Conservation (phyloP, 257 asterid species). For the Vinca minor region DNA sequence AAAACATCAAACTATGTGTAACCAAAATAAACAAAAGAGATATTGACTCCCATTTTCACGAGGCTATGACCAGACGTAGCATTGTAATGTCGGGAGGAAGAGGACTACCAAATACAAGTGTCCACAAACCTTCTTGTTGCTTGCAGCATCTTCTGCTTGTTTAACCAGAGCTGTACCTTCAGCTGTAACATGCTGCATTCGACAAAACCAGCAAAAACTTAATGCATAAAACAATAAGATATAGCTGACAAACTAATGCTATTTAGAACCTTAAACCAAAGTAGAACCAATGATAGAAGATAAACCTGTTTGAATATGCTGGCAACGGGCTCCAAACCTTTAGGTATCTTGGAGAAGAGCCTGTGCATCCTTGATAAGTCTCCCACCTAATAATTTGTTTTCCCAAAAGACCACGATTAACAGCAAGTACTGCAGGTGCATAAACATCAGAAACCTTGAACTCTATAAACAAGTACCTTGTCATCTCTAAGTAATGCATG, state of each 20-base stretch:
- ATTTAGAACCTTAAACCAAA: background rate
- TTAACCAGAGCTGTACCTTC: slow-evolving; percentile 94
- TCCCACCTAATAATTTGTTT: slow-evolving; percentile 44
- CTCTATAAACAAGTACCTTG: slow-evolving; percentile 52
- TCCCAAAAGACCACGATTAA: background rate
- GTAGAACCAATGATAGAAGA: slow-evolving; percentile 13
- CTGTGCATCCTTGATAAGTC: slow-evolving; percentile 97
- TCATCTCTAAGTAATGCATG: slow-evolving; percentile 92
- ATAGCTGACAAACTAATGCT: background rate
- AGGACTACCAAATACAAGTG: too few relatives aligned
- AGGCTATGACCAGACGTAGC: too few relatives aligned
- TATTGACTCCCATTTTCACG: too few relatives aligned
- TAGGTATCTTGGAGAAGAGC: slow-evolving; percentile 81
- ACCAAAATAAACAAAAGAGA: too few relatives aligned
- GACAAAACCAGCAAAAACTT: slow-evolving; percentile 14
- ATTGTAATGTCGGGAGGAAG: too few relatives aligned
- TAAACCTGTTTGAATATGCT: slow-evolving; percentile 80
- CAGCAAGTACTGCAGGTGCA: background rate
- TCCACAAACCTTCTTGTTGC: slow-evolving; percentile 67
- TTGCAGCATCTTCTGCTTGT: slow-evolving; percentile 99
- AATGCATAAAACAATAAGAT: slow-evolving; percentile 8
- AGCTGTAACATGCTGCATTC: slow-evolving; percentile 81
- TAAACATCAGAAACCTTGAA: background rate
- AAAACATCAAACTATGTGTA: slow-evolving; percentile 9
- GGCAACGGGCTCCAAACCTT: slow-evolving; percentile 86